Percentiles rank a stretch among this genome's conserved stretches.
These are phyloP conservation scores for Thelonectria rubi DNA, from an alignment of 2,329 filamentous ascomycete genomes.

Conservation along the genomic window DNA sequence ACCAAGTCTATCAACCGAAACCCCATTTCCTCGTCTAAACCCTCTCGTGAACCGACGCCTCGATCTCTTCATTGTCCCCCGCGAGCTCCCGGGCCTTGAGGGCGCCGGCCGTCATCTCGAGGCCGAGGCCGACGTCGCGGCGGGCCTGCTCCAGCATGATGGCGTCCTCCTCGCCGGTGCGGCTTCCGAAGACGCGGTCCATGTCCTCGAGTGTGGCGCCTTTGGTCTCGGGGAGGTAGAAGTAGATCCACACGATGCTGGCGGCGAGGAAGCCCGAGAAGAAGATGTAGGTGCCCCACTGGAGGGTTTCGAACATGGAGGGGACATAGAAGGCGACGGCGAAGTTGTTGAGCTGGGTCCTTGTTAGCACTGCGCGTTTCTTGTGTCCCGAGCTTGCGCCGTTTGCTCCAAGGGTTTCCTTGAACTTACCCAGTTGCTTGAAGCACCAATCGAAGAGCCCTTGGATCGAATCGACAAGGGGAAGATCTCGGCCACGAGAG, in stretches of 20 bases:
- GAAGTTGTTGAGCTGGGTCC: slow-evolving; percentile 54
- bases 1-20: background rate
- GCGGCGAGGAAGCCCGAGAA: slow-evolving; percentile 60
- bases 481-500: slow-evolving; percentile 58
- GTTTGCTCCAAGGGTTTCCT: too few species aligned
- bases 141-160: slow-evolving; percentile 35
- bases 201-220: slow-evolving; percentile 63
- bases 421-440: slow-evolving; percentile 53
- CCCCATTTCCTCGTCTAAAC: slow-evolving; percentile 8
- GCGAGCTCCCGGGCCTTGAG: slow-evolving; percentile 35
- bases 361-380: slow-evolving; percentile 1
- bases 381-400: too few species aligned
- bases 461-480: slow-evolving; percentile 56
- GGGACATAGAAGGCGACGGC: slow-evolving; percentile 57
- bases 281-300: slow-evolving; percentile 67
- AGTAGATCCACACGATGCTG: slow-evolving; percentile 59
- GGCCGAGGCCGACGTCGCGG: slow-evolving; percentile 34
- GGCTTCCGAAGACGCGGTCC: slow-evolving; percentile 60
- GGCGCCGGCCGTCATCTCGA: slow-evolving; percentile 28
- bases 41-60: slow-evolving; percentile 29
- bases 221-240: slow-evolving; percentile 65
- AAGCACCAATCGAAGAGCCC: slow-evolving; percentile 53
- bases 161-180: slow-evolving; percentile 43
- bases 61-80: slow-evolving; percentile 29
- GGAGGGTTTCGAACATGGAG: slow-evolving; percentile 47